A percentile compares a stretch with the other conserved stretches of the same genome.
Evolutionary conservation across 805 yeast genomes (phyloP).

Genomic region (Saturnispora halmiae): DNA sequence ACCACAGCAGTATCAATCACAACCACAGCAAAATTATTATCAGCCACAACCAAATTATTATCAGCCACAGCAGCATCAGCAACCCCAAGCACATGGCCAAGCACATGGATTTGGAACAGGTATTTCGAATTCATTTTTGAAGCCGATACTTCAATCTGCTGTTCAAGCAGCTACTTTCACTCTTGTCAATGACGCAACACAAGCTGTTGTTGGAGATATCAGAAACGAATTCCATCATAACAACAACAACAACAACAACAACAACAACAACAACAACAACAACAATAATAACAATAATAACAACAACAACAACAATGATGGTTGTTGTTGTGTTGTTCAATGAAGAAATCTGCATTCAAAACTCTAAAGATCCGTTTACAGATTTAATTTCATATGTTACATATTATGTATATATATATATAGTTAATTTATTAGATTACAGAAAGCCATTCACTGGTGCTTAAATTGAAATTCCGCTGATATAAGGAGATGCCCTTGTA

Average conservation of each 20-base stretch:
- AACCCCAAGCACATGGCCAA: background rate
- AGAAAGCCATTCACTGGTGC: no score
- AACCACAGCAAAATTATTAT: background rate
- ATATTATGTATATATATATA: no score
- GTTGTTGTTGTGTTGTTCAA: background rate
- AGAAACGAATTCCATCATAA: background rate
- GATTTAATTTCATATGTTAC: no score
- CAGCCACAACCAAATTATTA: background rate
- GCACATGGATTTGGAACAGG: background rate
- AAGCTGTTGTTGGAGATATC: background rate
- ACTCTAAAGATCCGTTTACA: no score
- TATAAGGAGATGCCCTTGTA: no score
- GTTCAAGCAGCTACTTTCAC: constrained; percentile 2
- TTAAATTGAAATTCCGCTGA: no score
- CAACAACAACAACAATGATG: background rate
- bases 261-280: background rate
- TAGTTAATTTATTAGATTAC: no score
- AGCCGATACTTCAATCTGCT: constrained; percentile 1
- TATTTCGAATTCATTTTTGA: background rate
- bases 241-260: background rate
- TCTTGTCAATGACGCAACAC: background rate
- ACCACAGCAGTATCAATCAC: background rate
- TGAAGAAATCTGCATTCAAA: background rate
- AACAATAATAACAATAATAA: background rate
- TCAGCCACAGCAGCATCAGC: background rate